Evolutionary conservation across 2,329 filamentous ascomycete species (phyloP).

Genomic region (Verticillium tricorpus): DNA sequence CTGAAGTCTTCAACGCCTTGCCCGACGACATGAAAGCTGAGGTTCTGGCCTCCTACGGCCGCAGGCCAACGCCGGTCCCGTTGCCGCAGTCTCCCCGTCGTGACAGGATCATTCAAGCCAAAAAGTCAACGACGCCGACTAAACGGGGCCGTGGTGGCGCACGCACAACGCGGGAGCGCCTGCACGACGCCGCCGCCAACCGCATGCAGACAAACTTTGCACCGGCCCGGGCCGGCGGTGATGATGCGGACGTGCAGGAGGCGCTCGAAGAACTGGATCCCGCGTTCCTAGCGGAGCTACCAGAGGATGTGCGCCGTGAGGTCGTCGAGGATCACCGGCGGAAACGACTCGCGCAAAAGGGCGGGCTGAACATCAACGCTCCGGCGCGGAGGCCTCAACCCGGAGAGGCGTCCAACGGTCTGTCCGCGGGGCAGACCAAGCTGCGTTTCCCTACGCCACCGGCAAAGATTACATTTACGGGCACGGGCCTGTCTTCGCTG

Average conservation of each 20-base stretch:
- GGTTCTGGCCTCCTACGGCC: constrained; percentile 67
- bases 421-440: constrained; percentile 26
- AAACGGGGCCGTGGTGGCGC: constrained; percentile 52
- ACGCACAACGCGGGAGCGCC: constrained; percentile 43
- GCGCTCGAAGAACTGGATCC: constrained; percentile 53
- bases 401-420: constrained; percentile 23
- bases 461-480: constrained; percentile 41
- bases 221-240: not conserved
- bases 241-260: constrained; percentile 22
- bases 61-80: constrained; percentile 25
- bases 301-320: constrained; percentile 74
- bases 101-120: constrained; percentile 44
- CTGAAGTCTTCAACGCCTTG: constrained; percentile 75
- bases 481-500: constrained; percentile 33
- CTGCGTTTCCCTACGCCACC: constrained; percentile 44
- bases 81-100: constrained; percentile 51
- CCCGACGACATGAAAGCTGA: constrained; percentile 85
- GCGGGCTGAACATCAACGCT: constrained; percentile 42
- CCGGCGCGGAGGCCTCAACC: constrained; percentile 19
- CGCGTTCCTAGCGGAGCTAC: constrained; percentile 76
- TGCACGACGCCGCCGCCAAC: constrained; percentile 50
- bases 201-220: constrained; percentile 73
- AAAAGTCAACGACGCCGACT: constrained; percentile 57
- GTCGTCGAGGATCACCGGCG: constrained; percentile 70
- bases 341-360: constrained; percentile 53